Base-by-base conservation (phyloP, 139 green algal species). In the Desmodesmus armatus region DNA sequence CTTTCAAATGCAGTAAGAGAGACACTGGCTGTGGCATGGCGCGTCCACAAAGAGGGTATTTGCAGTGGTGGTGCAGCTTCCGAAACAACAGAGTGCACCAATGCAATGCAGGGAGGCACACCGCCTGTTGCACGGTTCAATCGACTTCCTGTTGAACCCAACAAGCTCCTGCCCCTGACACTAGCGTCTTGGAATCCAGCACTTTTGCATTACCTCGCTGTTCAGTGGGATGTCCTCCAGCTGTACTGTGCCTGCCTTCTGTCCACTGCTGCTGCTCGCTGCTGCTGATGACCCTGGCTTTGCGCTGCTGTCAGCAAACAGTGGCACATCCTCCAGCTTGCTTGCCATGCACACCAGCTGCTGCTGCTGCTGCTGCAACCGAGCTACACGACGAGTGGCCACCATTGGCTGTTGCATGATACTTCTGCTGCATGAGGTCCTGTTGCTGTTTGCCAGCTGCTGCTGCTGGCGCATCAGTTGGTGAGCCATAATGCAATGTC, bases 181-280 rank as follows among this genome's bases (percentile, higher is more conserved):
- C n/a, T n/a, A n/a, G n/a, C n/a, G n/a, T n/a, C n/a, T n/a, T n/a
- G n/a, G n/a, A n/a, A n/a, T n/a, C n/a, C n/a, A n/a, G n/a, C n/a
- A n/a, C n/a, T n/a, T n/a, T n/a, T n/a, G n/a, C n/a, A n/a, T 65
- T 70, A 94, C 92, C 92, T 90, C 85, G 23, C 86, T 90, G n/a
- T 82, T 69, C 0, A 95, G 72, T 19, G 79, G 71, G n/a, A 95
- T 82, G 5, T 93, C 92, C 29, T 92, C 90, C 17, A 95, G 23
- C 5, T 85, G 85, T 5, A 37, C 23, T 19, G 89, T 71, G 31
- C 82, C 71, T 35, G 66, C 4, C 11, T 70, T 73, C 39, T 49
- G 44, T 77, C 31, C 11, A 35, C 70, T 41, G 17, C 66, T 70
- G 53, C 53, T 82, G 27, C 5, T 51, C 76, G 9, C n/a, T 27